Evolutionary conservation across 106 monocot species (phyloP), one percentile per base, ranked within the genome.

Genomic region (Acanthochlamys bracteata): DNA sequence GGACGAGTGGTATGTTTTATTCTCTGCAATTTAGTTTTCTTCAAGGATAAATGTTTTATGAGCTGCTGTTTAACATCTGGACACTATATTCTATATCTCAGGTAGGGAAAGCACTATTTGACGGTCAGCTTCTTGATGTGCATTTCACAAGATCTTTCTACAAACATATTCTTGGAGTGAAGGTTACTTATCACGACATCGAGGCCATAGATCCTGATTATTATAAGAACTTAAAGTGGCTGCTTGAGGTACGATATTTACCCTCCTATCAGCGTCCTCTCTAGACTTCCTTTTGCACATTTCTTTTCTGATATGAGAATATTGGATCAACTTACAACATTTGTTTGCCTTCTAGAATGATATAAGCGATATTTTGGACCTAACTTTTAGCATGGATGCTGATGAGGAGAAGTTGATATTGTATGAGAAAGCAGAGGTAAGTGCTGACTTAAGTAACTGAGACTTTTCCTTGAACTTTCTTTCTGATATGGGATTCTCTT

Each of bases 141-240:
- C 90, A 96, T 82, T 96, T 96, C 43, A 96, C 96, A 16, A 73
- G 96, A 74, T 96, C 96, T 57, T 96, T 96, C 57, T 96, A 96
- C 76, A 96, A 96, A 55, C 96, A 96, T 60, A 96, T 96, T 73
- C 88, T 96, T 55, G 96, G 85, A 11, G 84, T 77, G 16, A 96
- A 96, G 74, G 96, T 96, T 39, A 96, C 96, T 16, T 96, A 96
- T 65, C 96, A 88, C 76, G 96, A 96, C 46, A 96, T 96, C 64
- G 96, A 96, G 71, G 96, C 96, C 27, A 84, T 90, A 41, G 96
- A 96, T 74, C 96, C 96, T 74, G 85, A 76, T 77, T 96, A 90
- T 64, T 96, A 75, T 53, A 96, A 81, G 69, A 96, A 96, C 63
- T 66, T 96, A 40, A 96, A 96, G 72, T 96, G 96, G 96, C 80